These are phyloP conservation scores for Aspergillus affinis DNA, from an alignment of 495 filamentous ascomycete species.

Conservation along the genomic window DNA sequence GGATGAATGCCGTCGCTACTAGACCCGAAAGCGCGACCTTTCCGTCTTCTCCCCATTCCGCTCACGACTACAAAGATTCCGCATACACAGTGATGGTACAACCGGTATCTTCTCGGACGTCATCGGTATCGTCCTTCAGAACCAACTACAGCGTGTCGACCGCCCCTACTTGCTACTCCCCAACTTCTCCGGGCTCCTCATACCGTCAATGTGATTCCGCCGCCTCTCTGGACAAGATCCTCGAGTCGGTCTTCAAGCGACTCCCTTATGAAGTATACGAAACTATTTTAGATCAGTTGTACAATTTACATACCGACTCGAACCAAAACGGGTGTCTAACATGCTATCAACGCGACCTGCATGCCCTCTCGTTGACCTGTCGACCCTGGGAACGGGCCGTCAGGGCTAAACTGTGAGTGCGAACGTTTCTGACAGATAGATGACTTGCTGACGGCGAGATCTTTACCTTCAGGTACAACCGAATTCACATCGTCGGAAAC, in stretches of 20 bases:
- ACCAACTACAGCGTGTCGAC: conserved; percentile 42
- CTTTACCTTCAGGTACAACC: conserved; percentile 55
- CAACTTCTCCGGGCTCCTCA: conserved; percentile 36
- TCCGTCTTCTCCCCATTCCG: conserved; percentile 20
- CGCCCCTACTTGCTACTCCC: conserved; percentile 39
- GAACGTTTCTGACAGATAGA: not conserved
- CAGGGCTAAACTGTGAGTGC: conserved; percentile 60
- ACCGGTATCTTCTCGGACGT: conserved; percentile 34
- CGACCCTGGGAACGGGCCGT: conserved; percentile 68
- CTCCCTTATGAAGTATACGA: conserved; percentile 58
- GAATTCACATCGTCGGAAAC: conserved; percentile 66
- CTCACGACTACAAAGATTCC: conserved; percentile 25
- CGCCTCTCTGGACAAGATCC: conserved; percentile 32
- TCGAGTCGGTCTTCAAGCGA: conserved; percentile 46
- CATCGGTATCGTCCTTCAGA: conserved; percentile 44
- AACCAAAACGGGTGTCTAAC: conserved; percentile 59
- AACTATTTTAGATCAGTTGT: conserved; percentile 53
- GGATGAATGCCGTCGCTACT: conserved; percentile 46
- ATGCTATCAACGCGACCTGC: conserved; percentile 76
- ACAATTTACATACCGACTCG: conserved; percentile 45
- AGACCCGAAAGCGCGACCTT: conserved; percentile 40
- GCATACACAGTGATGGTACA: conserved; percentile 33
- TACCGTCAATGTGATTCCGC: conserved; percentile 40
- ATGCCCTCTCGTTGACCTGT: conserved; percentile 63
- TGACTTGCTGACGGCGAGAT: not conserved